phyloP scores from a whole-genome alignment of 768 basidiomycete species.

The Rhodotorula kratochvilovae region DNA sequence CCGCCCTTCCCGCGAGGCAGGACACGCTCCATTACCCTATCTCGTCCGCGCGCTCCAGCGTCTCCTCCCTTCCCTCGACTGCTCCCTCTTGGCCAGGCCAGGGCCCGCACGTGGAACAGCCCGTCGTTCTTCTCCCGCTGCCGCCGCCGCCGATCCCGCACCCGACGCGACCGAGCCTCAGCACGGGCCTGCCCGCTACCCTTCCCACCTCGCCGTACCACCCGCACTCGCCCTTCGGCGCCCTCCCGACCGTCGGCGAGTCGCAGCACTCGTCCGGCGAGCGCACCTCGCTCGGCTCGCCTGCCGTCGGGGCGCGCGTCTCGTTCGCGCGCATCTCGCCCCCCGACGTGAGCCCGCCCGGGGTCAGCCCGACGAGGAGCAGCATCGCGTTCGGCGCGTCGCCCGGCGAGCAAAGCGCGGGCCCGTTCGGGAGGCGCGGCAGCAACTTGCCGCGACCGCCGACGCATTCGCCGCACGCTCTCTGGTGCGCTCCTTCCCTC shows the following conservation, averaged over 20 bases:
- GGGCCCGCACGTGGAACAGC: background rate
- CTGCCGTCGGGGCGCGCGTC: background rate
- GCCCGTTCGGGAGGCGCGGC: background rate
- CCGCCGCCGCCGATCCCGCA: no score
- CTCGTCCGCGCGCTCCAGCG: background rate
- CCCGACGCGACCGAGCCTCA: no score
- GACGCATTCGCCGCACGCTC: constrained; percentile 33
- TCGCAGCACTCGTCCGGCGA: background rate
- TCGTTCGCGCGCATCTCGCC: background rate
- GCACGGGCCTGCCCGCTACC: background rate
- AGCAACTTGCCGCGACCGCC: constrained; percentile 41
- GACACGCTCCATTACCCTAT: constrained; percentile 5
- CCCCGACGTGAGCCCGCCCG: background rate
- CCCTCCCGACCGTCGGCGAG: background rate
- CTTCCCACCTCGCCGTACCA: background rate
- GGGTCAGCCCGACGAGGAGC: background rate
- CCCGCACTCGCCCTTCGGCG: background rate
- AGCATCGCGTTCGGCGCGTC: background rate
- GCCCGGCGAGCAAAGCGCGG: background rate
- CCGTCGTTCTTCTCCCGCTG: no score
- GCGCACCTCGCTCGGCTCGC: background rate
- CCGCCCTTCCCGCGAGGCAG: background rate
- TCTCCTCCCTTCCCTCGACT: background rate
- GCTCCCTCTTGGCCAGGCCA: background rate
- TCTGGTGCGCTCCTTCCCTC: constrained; percentile 22